These are phyloP conservation scores for Cutaneotrichosporon mucoides DNA, from an alignment of 1,284 basidiomycete species.

Conservation along the genomic window DNA sequence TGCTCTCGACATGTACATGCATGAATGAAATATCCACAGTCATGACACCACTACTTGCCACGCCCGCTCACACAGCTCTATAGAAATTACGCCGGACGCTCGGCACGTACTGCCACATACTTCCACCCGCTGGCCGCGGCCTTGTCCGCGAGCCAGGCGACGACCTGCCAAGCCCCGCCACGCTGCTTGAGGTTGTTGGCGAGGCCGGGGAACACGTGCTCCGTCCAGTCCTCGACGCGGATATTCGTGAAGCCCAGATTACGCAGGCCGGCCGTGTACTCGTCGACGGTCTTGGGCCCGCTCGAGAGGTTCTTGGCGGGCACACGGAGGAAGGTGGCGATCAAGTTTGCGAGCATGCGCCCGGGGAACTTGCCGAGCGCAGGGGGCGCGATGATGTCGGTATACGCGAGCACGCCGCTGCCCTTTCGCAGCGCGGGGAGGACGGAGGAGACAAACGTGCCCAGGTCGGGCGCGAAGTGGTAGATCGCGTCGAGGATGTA, in stretches of 20 bases:
- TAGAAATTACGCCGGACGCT: background rate
- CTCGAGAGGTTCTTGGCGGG: slow-evolving; percentile 57
- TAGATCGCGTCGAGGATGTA: slow-evolving; percentile 65
- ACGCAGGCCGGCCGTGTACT: slow-evolving; percentile 54
- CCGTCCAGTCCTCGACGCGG: slow-evolving; percentile 59
- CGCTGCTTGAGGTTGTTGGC: slow-evolving; percentile 53
- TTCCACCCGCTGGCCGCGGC: slow-evolving; percentile 51
- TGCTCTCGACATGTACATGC: too few relatives aligned
- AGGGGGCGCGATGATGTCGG: slow-evolving; percentile 55
- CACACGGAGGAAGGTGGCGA: slow-evolving; percentile 49
- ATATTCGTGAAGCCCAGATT: slow-evolving; percentile 58
- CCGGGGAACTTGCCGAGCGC: slow-evolving; percentile 14
- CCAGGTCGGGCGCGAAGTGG: slow-evolving; percentile 59
- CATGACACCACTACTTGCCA: background rate
- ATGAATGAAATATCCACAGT: background rate
- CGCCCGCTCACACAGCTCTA: background rate
- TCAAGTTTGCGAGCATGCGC: slow-evolving; percentile 17
- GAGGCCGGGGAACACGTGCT: slow-evolving; percentile 61
- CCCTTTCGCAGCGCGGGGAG: slow-evolving; percentile 48
- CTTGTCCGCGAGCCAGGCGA: slow-evolving; percentile 52
- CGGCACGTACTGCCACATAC: slow-evolving; percentile 58
- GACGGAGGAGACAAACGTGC: slow-evolving; percentile 56
- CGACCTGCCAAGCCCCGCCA: slow-evolving; percentile 52
- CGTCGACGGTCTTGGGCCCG: slow-evolving; percentile 42
- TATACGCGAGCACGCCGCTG: slow-evolving; percentile 59